Evolutionary conservation across 2,329 filamentous ascomycete genomes (phyloP).

Genomic region (Monascus ruber): DNA sequence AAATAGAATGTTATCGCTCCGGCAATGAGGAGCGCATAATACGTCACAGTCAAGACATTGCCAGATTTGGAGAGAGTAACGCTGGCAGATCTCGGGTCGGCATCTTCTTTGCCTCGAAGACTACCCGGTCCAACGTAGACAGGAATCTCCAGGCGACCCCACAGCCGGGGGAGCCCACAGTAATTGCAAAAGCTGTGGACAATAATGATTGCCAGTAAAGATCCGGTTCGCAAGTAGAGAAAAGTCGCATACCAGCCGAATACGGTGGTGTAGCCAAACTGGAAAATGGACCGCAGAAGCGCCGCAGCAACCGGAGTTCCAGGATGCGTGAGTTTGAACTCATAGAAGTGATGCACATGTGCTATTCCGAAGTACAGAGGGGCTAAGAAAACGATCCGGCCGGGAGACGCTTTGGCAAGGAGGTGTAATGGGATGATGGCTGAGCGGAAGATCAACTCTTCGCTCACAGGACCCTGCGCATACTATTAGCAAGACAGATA

Average conservation of each 20-base stretch:
- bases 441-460: conserved; percentile 88
- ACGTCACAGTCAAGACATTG: conserved; percentile 59
- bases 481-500: conserved; percentile 6
- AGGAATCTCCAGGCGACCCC: conserved; percentile 58
- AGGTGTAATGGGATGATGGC: conserved; percentile 74
- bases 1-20: conserved; percentile 63
- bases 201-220: conserved; percentile 60
- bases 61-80: conserved; percentile 22
- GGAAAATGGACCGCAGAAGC: conserved; percentile 62
- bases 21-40: conserved; percentile 64
- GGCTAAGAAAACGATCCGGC: conserved; percentile 61
- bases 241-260: conserved; percentile 94
- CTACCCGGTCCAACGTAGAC: conserved; percentile 26
- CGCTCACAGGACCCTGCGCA: conserved; percentile 66
- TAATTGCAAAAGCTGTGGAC: conserved; percentile 87
- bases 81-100: conserved; percentile 11
- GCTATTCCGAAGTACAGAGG: conserved; percentile 87
- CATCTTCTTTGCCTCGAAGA: conserved; percentile 31
- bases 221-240: conserved; percentile 74
- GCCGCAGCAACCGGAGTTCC: conserved; percentile 52
- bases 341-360: conserved; percentile 92
- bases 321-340: conserved; percentile 74
- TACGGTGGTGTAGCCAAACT: conserved; percentile 80
- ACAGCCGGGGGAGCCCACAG: conserved; percentile 78
- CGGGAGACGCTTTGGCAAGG: conserved; percentile 48